Evolutionary conservation across 163 green algal genomes (phyloP).

Genomic region (Volvox carteri): DNA sequence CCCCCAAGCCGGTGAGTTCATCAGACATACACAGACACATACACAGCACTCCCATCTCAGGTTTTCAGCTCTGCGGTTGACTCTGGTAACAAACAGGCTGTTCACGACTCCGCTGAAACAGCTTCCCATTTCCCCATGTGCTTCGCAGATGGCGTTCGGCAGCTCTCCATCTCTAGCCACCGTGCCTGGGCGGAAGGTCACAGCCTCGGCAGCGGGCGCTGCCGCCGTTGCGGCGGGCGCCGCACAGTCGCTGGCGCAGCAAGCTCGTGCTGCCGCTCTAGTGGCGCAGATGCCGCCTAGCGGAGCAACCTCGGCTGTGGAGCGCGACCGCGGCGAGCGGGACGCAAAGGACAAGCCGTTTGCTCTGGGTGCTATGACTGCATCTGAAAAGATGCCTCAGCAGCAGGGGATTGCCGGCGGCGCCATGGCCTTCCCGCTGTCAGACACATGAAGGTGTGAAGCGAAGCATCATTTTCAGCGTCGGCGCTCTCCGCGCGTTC

Average conservation of each 20-base stretch:
- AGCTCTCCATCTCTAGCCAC: background rate
- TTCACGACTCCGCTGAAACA: too few species aligned
- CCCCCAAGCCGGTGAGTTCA: background rate
- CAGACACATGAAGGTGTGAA: background rate
- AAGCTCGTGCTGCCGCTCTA: conserved; percentile 6
- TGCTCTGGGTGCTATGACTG: too few species aligned
- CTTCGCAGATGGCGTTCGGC: background rate
- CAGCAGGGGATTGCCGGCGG: background rate
- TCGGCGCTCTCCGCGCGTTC: too few species aligned
- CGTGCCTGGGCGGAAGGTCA: background rate
- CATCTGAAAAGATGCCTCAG: conserved; percentile 18
- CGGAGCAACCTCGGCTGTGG: background rate
- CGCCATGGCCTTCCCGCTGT: background rate
- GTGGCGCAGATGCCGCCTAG: background rate
- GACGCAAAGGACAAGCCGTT: conserved; percentile 50
- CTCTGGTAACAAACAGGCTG: too few species aligned
- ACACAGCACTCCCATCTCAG: background rate
- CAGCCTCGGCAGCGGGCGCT: conserved; percentile 6
- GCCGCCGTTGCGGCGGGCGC: conserved; percentile 16
- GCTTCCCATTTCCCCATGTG: too few species aligned
- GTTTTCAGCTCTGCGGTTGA: too few species aligned
- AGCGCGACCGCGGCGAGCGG: conserved; percentile 33
- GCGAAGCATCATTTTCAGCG: too few species aligned
- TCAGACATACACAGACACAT: background rate
- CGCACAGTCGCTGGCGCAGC: background rate